Evolutionary conservation across 768 basidiomycete species (phyloP), one percentile per base, ranked within the genome.

Genomic region (Russula brevipes): DNA sequence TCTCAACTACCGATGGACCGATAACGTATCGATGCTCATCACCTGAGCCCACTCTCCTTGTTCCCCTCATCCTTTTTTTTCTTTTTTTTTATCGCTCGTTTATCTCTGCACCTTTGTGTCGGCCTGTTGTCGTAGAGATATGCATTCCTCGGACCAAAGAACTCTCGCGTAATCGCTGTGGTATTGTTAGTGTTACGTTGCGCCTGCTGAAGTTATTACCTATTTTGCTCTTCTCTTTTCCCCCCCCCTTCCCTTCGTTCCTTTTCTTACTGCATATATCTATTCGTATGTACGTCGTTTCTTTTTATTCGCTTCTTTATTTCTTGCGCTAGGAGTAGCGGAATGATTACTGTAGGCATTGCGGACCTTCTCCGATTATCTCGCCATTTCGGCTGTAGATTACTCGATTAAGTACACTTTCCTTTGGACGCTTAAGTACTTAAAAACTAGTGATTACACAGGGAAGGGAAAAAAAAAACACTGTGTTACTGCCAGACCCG

Each of bases 281-380:
- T 61, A 61, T 61, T 47, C 38, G 41, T 61, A 61, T 61, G 60
- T 61, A 61, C 35, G 11, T 54, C 38, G 53, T 31, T 30, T 54
- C 36, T 30, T 16, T 9, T n/a, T 45, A 36, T 14, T 54, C 17
- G 47, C 12, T 53, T 38, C 11, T 38, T 45, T 46, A 39, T 54
- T 61, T 60, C 59, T 54, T 60, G 59, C 44, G n/a, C 59, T n/a
- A 59, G 30, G 30, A 44, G 50, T 52, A 59, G 58, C 41, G 58
- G 58, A 59, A 59, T 59, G 47, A 41, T 30, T 6, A 14, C 16
- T 12, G 51, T 52, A 52, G 33, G 35, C 51, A 46, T 33, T 33
- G 5, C 31, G 58, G 58, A 59, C 58, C 30, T 42, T 35, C 14
- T 52, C 14, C 42, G 5, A 11, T 45, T 39, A 9, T 2, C 14